Evolutionary conservation across 805 yeast species (phyloP), one percentile per base, ranked within the genome.

Genomic region (Phaffomyces opuntiae): DNA sequence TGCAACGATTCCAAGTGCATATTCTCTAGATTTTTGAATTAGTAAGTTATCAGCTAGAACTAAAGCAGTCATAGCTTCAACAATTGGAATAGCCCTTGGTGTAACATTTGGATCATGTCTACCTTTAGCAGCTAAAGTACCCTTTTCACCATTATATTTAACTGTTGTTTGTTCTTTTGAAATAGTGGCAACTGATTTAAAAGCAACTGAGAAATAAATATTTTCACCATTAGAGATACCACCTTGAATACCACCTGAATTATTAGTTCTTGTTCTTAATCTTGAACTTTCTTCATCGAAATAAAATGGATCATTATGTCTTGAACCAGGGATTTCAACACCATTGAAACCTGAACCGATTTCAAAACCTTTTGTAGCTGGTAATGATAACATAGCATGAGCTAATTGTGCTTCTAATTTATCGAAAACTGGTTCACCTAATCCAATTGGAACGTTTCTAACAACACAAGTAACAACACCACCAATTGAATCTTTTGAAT

Each of bases 51-150:
- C 99, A 38, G 91, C 91, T 52, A 91, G 67, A 2, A 88, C 96
- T 53, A 93, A 73, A n/a, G 97, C 93, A 41, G 98, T 79, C 98
- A 93, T 91, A 36, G 98, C 87, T 72, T 93, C 99, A 29, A 93
- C 98, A 60, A 93, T 93, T 43, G 99, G 98, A 50, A 93, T 88
- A 36, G 99, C 99, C 66, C 99, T 81, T 54, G 99, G 99, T 19
- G 95, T 95, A 45, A 93, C 99, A 60, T 90, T 87, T 32, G 99
- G 99, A 64, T 93, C 99, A 61, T 93, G 99, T 75, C 99, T 86
- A 46, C 99, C 99, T 65, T 91, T 83, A 33, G 99, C 96, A 44
- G 93, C 96, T 49, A 93, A 74, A 9, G 83, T 79, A 61, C 99
- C 99, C 42, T 70, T 80, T 54, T 77, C 75, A 58, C 99, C 99